These are phyloP conservation scores for Dentipellis sp. DNA, from an alignment of 768 basidiomycete genomes.

Conservation along the genomic window DNA sequence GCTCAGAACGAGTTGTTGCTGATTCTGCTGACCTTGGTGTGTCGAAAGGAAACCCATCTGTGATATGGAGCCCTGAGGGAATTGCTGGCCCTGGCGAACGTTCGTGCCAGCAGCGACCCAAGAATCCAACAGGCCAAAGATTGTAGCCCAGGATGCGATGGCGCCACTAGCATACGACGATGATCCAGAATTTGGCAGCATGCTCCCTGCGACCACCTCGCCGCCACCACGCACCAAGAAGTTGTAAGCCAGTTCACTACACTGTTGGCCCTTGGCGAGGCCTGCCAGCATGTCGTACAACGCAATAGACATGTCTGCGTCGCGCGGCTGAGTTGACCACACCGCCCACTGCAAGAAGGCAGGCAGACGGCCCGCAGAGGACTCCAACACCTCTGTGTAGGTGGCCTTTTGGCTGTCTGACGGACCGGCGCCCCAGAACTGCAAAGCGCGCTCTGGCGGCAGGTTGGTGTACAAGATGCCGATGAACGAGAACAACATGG, in stretches of 20 bases:
- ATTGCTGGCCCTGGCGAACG: slow-evolving; percentile 31
- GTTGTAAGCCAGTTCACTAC: slow-evolving; percentile 82
- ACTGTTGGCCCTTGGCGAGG: slow-evolving; percentile 73
- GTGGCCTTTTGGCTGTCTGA: slow-evolving; percentile 31
- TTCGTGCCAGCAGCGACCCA: slow-evolving; percentile 54
- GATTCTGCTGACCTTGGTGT: slow-evolving; percentile 33
- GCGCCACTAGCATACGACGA: slow-evolving; percentile 39
- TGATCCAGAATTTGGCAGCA: slow-evolving; percentile 31
- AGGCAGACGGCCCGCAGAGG: slow-evolving; percentile 52
- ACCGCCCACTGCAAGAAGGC: slow-evolving; percentile 87
- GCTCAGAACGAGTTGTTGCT: slow-evolving; percentile 36
- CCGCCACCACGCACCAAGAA: slow-evolving; percentile 75
- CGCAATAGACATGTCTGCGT: slow-evolving; percentile 65
- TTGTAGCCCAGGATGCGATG: slow-evolving; percentile 67
- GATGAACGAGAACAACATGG: slow-evolving; percentile 75
- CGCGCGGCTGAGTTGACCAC: slow-evolving; percentile 72
- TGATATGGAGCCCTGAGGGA: slow-evolving; percentile 18
- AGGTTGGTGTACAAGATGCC: slow-evolving; percentile 71
- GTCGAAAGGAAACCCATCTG: slow-evolving; percentile 16
- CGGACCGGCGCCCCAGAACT: slow-evolving; percentile 70
- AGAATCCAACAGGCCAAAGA: slow-evolving; percentile 67
- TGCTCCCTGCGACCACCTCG: slow-evolving; percentile 56
- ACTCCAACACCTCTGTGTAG: slow-evolving; percentile 53
- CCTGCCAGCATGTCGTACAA: slow-evolving; percentile 87
- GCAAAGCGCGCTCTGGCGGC: slow-evolving; percentile 67